These are phyloP conservation scores for Malbranchea zuffiana DNA, from an alignment of 2,329 filamentous ascomycete genomes.

Conservation along the genomic window DNA sequence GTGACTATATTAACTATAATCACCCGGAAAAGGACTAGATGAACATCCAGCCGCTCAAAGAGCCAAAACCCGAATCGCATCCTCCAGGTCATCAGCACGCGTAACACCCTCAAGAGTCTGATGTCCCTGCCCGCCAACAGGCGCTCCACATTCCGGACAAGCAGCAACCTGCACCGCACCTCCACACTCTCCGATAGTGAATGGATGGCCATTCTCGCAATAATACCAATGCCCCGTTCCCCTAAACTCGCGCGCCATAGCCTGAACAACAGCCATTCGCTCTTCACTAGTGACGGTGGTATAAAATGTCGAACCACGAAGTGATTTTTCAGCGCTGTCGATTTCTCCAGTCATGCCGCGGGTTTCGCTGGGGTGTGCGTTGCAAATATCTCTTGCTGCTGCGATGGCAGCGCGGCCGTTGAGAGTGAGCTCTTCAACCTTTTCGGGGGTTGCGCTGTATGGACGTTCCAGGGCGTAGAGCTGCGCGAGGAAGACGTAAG, in stretches of 20 bases:
- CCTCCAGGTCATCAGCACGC: constrained; percentile 8
- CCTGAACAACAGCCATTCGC: constrained; percentile 39
- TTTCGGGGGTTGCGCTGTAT: background rate
- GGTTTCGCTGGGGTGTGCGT: constrained; percentile 20
- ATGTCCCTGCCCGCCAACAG: constrained; percentile 48
- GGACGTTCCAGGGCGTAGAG: constrained; percentile 37
- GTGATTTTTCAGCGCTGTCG: constrained; percentile 36
- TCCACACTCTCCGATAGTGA: constrained; percentile 56
- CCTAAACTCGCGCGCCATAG: constrained; percentile 42
- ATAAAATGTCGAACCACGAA: constrained; percentile 41
- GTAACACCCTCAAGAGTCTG: constrained; percentile 41
- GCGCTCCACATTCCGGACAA: constrained; percentile 52
- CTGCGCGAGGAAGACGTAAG: constrained; percentile 41
- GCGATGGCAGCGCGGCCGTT: background rate
- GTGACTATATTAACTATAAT: too few species aligned
- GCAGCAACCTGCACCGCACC: constrained; percentile 51
- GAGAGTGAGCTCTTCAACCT: background rate
- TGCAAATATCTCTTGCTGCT: background rate
- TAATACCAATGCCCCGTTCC: constrained; percentile 39
- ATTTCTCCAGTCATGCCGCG: constrained; percentile 36
- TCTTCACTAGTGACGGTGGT: constrained; percentile 41
- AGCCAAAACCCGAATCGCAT: too few species aligned
- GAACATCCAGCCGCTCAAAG: too few species aligned
- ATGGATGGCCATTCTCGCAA: constrained; percentile 34
- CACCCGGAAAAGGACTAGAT: too few species aligned